Evolutionary conservation across 1,284 basidiomycete species (phyloP).

Genomic region (Ceratobasidium sp.): DNA sequence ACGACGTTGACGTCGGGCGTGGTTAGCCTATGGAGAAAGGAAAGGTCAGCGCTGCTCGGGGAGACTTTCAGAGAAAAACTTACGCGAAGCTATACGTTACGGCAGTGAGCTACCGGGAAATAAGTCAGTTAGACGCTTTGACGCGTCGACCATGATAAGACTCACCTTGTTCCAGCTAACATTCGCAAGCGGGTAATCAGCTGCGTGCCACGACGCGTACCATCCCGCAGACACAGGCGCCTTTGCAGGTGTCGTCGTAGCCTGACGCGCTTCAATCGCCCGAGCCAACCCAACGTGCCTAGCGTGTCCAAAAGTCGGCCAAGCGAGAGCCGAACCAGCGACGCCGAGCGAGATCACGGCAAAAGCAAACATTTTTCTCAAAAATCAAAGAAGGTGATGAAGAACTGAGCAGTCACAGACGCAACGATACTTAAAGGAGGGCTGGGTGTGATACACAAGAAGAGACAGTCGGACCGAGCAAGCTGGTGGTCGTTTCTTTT

Average conservation of each 20-base stretch:
- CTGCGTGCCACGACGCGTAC: conserved; percentile 45
- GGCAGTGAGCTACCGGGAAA: conserved; percentile 30
- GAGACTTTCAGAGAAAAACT: neutral
- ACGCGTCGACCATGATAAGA: neutral
- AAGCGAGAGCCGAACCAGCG: conserved; percentile 34
- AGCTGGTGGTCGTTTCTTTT: too few species aligned
- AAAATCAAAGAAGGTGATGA: neutral
- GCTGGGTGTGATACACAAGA: too few species aligned
- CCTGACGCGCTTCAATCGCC: neutral
- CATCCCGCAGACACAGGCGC: conserved; percentile 35
- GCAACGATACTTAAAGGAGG: too few species aligned
- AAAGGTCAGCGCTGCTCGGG: neutral
- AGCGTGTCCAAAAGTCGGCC: neutral
- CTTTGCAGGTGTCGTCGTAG: neutral
- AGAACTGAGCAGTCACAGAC: too few species aligned
- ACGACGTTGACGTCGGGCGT: conserved; percentile 38
- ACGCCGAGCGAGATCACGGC: conserved; percentile 17
- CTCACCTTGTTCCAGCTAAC: conserved; percentile 46
- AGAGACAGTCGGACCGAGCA: neutral
- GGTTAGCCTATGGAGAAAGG: conserved; percentile 10
- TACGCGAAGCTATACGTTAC: conserved; percentile 46
- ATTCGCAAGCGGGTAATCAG: conserved; percentile 35
- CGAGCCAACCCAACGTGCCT: neutral
- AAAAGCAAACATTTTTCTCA: conserved; percentile 5
- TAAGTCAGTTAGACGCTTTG: neutral